phyloP scores from a whole-genome alignment of 2,329 filamentous ascomycete species.

The Erysiphe neolycopersici region DNA sequence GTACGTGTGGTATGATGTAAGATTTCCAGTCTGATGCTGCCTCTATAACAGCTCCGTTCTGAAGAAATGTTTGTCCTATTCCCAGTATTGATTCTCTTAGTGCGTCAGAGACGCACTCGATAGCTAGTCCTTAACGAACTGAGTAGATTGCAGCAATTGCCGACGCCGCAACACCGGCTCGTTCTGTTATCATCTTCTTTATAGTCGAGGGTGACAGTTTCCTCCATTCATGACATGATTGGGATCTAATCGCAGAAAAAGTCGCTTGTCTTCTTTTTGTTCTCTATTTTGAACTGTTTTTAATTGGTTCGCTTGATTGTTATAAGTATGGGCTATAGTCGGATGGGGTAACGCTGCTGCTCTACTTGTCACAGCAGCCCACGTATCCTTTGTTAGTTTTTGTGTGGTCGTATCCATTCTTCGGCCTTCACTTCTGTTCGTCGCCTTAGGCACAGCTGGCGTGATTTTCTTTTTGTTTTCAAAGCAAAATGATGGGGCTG shows the following conservation, averaged over 20 bases:
- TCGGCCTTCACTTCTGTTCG: not conserved
- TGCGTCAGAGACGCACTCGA: not conserved
- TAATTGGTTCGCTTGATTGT: not conserved
- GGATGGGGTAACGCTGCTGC: not conserved
- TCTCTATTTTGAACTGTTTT: not conserved
- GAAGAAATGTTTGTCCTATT: not conserved
- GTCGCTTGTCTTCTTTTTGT: not conserved
- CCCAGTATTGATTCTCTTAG: not conserved
- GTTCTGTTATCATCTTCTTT: not conserved
- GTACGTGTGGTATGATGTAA: not conserved
- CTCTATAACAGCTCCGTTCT: not conserved
- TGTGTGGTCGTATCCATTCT: not conserved
- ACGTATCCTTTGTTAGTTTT: not conserved
- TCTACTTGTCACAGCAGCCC: not conserved
- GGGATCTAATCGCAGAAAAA: not conserved
- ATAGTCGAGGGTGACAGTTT: not conserved
- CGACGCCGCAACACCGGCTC: not conserved
- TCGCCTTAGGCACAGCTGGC: not conserved
- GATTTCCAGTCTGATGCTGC: not conserved
- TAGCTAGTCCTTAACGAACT: not conserved
- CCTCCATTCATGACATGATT: not conserved
- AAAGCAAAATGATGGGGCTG: not conserved
- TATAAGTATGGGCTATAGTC: not conserved
- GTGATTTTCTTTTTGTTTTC: not conserved
- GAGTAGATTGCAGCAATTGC: not conserved